These are phyloP conservation scores for Andrographis paniculata DNA, from an alignment of 305 asterid genomes.

Conservation along the genomic window DNA sequence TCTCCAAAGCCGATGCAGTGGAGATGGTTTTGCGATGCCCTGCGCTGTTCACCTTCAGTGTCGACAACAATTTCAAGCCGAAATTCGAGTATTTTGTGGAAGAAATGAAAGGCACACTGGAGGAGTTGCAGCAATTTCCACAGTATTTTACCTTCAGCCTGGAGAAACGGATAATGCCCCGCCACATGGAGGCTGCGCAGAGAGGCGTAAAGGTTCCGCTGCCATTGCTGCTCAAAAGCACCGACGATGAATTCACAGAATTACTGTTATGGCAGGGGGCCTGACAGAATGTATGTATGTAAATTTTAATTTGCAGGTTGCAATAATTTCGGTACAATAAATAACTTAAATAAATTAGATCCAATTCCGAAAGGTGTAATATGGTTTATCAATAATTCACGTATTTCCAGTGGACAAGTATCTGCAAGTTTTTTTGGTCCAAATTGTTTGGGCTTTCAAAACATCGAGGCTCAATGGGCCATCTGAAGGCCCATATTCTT, in stretches of 20 bases:
- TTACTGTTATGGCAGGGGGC: conserved; percentile 18
- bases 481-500: no score
- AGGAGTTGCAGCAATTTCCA: conserved; percentile 63
- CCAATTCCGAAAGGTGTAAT: no score
- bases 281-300: neutral
- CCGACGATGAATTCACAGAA: conserved; percentile 54
- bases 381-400: no score
- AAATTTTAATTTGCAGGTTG: neutral
- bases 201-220: conserved; percentile 38
- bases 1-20: conserved; percentile 42
- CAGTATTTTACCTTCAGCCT: conserved; percentile 80
- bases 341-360: no score
- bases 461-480: neutral
- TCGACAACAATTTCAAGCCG: conserved; percentile 79
- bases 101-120: conserved; percentile 58
- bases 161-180: conserved; percentile 74
- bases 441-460: neutral
- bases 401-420: no score
- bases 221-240: conserved; percentile 55
- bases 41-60: conserved; percentile 63
- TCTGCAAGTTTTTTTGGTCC: neutral
- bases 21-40: conserved; percentile 82
- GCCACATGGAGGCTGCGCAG: conserved; percentile 41
- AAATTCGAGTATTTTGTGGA: conserved; percentile 53
- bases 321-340: neutral